Evolutionary conservation across 1,284 basidiomycete species (phyloP).

Genomic region (Rhodotorula sp.): DNA sequence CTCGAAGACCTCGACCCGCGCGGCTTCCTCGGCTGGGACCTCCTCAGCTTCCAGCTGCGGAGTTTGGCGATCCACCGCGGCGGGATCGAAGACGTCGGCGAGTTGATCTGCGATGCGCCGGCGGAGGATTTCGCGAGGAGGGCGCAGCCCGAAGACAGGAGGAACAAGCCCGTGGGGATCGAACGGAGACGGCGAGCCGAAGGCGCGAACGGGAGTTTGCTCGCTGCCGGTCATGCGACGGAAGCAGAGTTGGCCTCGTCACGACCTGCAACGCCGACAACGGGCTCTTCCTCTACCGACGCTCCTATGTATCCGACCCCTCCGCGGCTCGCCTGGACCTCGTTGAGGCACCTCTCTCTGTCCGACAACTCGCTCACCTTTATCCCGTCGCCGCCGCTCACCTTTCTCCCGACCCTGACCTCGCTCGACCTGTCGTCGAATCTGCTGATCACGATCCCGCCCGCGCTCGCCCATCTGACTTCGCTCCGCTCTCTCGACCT

Average conservation of each 20-base stretch:
- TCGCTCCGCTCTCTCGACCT: constrained; percentile 84
- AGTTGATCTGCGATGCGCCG: constrained; percentile 73
- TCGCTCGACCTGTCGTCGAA: constrained; percentile 51
- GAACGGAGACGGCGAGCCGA: constrained; percentile 38
- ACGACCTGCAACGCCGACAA: constrained; percentile 40
- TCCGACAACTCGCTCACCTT: constrained; percentile 80
- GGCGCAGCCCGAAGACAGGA: constrained; percentile 37
- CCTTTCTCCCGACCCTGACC: constrained; percentile 57
- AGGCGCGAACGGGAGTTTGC: constrained; percentile 45
- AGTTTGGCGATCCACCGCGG: constrained; percentile 72
- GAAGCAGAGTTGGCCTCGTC: no score
- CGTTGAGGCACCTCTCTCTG: constrained; percentile 72
- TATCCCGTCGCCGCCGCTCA: constrained; percentile 58
- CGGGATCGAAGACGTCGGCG: constrained; percentile 76
- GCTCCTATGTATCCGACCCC: constrained; percentile 48
- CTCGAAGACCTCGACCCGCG: constrained; percentile 78
- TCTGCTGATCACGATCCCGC: constrained; percentile 56
- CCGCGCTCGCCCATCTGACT: constrained; percentile 64
- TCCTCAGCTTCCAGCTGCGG: constrained; percentile 65
- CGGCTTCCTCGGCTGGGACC: constrained; percentile 79
- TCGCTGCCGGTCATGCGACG: not conserved
- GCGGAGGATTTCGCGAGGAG: constrained; percentile 67
- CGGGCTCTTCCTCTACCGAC: constrained; percentile 50
- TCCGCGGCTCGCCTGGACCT: constrained; percentile 70
- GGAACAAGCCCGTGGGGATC: constrained; percentile 15